phyloP scores from a whole-genome alignment of 805 yeast species.

The Candida ipomoeae region DNA sequence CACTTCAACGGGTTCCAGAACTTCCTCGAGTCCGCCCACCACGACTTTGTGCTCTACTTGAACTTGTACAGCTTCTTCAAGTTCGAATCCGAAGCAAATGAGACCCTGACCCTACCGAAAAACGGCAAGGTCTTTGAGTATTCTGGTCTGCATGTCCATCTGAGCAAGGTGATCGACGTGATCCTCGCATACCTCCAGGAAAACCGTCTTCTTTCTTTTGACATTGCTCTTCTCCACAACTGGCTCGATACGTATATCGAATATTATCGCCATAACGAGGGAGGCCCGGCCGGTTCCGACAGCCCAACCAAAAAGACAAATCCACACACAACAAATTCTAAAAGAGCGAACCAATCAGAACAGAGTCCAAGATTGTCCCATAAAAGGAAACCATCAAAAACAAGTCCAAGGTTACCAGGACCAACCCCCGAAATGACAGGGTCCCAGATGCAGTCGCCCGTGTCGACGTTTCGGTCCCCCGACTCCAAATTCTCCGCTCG shows the following conservation, averaged over 20 bases:
- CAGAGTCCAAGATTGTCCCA: not conserved
- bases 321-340: too few species aligned
- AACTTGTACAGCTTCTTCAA: slow-evolving; percentile 40
- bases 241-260: slow-evolving; percentile 40
- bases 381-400: too few species aligned
- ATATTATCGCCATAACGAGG: slow-evolving; percentile 23
- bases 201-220: slow-evolving; percentile 30
- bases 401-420: not conserved
- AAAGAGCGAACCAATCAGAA: not conserved
- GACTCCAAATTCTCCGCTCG: not conserved
- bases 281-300: not conserved
- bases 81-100: slow-evolving; percentile 14
- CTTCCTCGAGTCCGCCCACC: slow-evolving; percentile 33
- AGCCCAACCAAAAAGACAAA: not conserved
- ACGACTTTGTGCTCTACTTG: slow-evolving; percentile 39
- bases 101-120: not conserved
- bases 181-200: slow-evolving; percentile 26
- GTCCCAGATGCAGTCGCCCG: not conserved
- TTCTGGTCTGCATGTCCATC: not conserved
- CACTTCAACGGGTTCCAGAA: slow-evolving; percentile 41
- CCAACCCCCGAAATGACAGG: too few species aligned
- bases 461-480: not conserved
- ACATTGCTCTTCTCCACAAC: slow-evolving; percentile 31
- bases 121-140: not conserved
- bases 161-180: not conserved